These are phyloP conservation scores for Diaporthe sp. DNA, from an alignment of 2,329 filamentous ascomycete genomes.

Conservation along the genomic window DNA sequence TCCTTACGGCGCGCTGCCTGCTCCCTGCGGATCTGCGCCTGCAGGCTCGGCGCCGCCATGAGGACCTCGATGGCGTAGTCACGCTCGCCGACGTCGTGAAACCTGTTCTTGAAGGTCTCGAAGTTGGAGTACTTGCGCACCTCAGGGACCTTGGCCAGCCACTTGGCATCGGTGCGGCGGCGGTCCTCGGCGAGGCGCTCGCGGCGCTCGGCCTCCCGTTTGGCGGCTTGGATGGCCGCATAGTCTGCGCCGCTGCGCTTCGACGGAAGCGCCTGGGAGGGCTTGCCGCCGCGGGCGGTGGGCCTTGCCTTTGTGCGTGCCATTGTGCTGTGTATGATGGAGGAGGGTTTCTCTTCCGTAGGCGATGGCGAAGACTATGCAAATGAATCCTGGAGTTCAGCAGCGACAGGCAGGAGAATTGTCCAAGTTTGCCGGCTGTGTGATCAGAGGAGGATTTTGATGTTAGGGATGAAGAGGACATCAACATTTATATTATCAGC, in stretches of 20 bases:
- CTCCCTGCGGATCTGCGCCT: conserved; percentile 9
- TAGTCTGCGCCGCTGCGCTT: conserved; percentile 12
- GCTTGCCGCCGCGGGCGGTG: neutral
- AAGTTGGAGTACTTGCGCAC: conserved; percentile 12
- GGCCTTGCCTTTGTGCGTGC: neutral
- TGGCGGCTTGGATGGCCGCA: conserved; percentile 4
- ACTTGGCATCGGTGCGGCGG: neutral
- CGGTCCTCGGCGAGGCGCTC: conserved; percentile 4
- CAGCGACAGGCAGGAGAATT: neutral
- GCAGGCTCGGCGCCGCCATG: conserved; percentile 11
- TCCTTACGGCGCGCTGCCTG: conserved; percentile 16
- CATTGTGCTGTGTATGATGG: neutral
- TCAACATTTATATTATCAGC: neutral
- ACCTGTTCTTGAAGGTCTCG: conserved; percentile 8
- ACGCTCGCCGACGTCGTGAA: neutral
- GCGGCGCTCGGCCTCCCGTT: conserved; percentile 11
- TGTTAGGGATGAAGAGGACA: neutral
- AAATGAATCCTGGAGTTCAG: neutral
- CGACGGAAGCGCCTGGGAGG: neutral
- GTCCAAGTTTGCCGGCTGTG: neutral
- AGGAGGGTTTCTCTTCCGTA: neutral
- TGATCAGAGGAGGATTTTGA: neutral
- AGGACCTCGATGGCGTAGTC: conserved; percentile 14
- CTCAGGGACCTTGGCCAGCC: conserved; percentile 5
- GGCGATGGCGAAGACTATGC: neutral